Evolutionary conservation across 2,329 filamentous ascomycete species (phyloP).

Genomic region (Mariannaea elegans): DNA sequence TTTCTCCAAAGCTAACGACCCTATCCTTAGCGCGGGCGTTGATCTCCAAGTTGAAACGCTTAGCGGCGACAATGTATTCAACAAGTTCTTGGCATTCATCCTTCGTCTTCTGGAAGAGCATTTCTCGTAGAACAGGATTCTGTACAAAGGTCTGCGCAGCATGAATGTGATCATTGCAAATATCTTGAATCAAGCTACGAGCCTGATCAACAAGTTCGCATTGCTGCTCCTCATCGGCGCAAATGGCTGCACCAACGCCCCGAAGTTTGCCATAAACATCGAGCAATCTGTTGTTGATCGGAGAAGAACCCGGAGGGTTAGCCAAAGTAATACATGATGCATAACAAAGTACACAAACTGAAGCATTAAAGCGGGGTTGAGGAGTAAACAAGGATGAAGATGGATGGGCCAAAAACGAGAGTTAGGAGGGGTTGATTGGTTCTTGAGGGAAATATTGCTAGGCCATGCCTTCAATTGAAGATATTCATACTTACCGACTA

Average conservation of each 20-base stretch:
- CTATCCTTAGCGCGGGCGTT: slow-evolving; percentile 83
- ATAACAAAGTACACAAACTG: background rate
- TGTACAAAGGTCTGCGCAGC: slow-evolving; percentile 73
- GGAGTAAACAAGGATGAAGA: background rate
- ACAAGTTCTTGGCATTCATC: slow-evolving; percentile 82
- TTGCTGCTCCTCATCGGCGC: slow-evolving; percentile 61
- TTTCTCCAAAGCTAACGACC: slow-evolving; percentile 95
- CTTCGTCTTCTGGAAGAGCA: slow-evolving; percentile 73
- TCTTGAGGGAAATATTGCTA: slow-evolving; percentile 17
- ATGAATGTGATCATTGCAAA: slow-evolving; percentile 82
- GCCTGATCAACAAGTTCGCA: slow-evolving; percentile 68
- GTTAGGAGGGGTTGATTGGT: background rate
- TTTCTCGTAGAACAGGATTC: slow-evolving; percentile 63
- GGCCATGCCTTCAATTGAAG: background rate
- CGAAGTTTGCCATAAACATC: slow-evolving; percentile 68
- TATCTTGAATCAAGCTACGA: slow-evolving; percentile 78
- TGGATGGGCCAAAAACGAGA: background rate
- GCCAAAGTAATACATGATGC: slow-evolving; percentile 1
- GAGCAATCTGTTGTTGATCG: slow-evolving; percentile 57
- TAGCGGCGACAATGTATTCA: slow-evolving; percentile 74
- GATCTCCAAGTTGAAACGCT: slow-evolving; percentile 76
- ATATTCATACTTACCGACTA: slow-evolving; percentile 73
- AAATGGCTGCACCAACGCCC: slow-evolving; percentile 61
- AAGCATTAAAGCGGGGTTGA: background rate
- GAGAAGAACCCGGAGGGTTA: slow-evolving; percentile 1